These are phyloP conservation scores for Pleurotus citrinopileatus DNA, from an alignment of 768 basidiomycete species.

Conservation along the genomic window DNA sequence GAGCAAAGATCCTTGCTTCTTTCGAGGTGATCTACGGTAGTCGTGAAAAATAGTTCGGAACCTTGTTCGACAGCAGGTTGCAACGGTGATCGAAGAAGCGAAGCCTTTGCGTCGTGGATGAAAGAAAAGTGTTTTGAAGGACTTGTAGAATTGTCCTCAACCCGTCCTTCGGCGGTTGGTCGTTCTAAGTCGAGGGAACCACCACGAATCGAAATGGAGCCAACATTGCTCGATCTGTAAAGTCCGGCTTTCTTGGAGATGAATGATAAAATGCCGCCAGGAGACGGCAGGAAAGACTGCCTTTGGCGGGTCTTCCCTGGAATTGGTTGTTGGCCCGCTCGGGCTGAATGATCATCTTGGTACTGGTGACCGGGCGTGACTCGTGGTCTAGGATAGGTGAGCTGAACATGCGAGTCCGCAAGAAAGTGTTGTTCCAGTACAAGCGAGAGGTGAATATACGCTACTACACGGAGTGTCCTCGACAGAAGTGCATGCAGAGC, in stretches of 20 bases:
- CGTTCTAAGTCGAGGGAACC: conserved; percentile 17
- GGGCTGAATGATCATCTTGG: neutral
- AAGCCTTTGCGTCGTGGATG: conserved; percentile 26
- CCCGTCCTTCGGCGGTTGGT: conserved; percentile 17
- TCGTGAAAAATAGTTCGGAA: conserved; percentile 30
- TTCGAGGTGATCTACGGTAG: conserved; percentile 39
- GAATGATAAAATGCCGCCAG: conserved; percentile 35
- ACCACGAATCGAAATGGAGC: conserved; percentile 18
- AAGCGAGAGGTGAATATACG: conserved; percentile 56
- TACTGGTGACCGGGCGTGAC: conserved; percentile 33
- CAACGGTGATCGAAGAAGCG: conserved; percentile 15
- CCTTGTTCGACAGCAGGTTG: conserved; percentile 10
- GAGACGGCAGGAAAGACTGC: conserved; percentile 32
- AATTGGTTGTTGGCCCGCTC: neutral
- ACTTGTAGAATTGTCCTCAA: conserved; percentile 24
- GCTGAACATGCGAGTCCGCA: conserved; percentile 43
- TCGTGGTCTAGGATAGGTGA: conserved; percentile 23
- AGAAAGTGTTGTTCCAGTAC: conserved; percentile 61
- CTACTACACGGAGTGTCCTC: conserved; percentile 46
- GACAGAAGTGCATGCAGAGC: conserved; percentile 41
- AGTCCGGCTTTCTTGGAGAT: conserved; percentile 30
- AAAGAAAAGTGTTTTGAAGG: conserved; percentile 38
- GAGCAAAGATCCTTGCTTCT: conserved; percentile 40
- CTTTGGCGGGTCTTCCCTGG: conserved; percentile 18
- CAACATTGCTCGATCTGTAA: conserved; percentile 19